Conservation (phyloP, 768 basidiomycete genomes). For the Amanita rubescens region DNA sequence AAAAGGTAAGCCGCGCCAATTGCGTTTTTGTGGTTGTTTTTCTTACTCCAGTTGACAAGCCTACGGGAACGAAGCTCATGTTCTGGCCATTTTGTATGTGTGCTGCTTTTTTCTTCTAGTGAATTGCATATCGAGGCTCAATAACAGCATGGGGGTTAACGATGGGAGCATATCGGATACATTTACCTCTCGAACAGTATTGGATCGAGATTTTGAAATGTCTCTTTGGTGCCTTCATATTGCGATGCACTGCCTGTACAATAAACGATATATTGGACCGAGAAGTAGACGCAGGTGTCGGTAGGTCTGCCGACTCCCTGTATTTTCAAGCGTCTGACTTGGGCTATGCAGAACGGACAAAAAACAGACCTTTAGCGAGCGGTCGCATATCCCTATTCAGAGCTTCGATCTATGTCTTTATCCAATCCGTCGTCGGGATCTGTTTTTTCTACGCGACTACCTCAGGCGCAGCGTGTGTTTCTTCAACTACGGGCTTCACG, state of each 20-base stretch:
- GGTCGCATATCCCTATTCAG: constrained; percentile 37
- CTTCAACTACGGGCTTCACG: constrained; percentile 12
- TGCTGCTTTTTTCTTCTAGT: background rate
- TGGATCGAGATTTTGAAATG: constrained; percentile 23
- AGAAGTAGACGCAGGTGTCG: constrained; percentile 44
- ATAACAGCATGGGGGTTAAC: constrained; percentile 40
- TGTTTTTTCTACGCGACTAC: constrained; percentile 30
- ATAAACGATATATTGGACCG: constrained; percentile 52
- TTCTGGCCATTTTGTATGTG: constrained; percentile 46
- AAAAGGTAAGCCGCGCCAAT: constrained; percentile 26
- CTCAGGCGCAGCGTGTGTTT: constrained; percentile 26
- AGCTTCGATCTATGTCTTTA: constrained; percentile 31
- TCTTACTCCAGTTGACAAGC: constrained; percentile 20
- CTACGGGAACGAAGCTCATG: constrained; percentile 43
- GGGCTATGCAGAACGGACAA: constrained; percentile 48
- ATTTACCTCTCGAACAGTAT: constrained; percentile 26
- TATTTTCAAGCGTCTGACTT: background rate
- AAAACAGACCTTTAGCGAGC: constrained; percentile 39
- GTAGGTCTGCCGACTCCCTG: constrained; percentile 21
- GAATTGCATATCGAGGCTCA: background rate
- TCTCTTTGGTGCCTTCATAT: constrained; percentile 31
- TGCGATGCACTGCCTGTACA: constrained; percentile 45
- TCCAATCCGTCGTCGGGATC: constrained; percentile 34
- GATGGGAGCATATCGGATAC: constrained; percentile 36
- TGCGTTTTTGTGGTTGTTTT: background rate